Evolutionary conservation across 495 filamentous ascomycete species (phyloP), one percentile per base, ranked within the genome.

Genomic region (Xylaria acuta): DNA sequence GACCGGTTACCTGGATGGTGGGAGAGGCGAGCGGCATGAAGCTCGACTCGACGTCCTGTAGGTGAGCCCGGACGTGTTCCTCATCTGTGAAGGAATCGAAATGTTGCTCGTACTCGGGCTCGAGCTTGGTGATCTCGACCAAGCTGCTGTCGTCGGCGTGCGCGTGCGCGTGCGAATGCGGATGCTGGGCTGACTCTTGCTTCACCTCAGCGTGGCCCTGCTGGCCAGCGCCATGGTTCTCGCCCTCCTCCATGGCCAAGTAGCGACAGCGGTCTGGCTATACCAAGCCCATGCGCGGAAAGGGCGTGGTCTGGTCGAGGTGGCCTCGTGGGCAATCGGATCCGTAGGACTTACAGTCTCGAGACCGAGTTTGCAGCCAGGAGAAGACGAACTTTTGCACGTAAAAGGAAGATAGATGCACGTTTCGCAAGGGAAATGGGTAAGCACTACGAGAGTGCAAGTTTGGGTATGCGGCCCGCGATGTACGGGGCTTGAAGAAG

Each of bases 1-100:
- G 77, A 41, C 75, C 81, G 54, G 75, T 78, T 27, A 81, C 75
- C 16, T 79, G 79, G 45, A 84, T 81, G 2, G 63, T 72, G 36
- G 84, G 87, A 54, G 88, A 88, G 59, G 84, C 74, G 58, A 87
- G 86, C 34, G 86, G 86, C 49, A 94, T 65, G 74, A 97, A 97
- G 76, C 93, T 97, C 9, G 94, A 97, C 78, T 97, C 94, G 71
- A 96, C 88, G 77, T 97, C 94, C 83, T 93, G 91, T 70, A 97
- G 78, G 78, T 92, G 91, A 68, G 82, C 81, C 40, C 81, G 80
- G 18, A 85, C 81, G 43, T 80, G 80, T n/a, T 81, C 79, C 53
- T 78, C 77, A 59, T 86, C 85, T 67, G 83, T 82, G 43, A 85
- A 71, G 3, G 85, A 83, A 58, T 86, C 84, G 59, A 79, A 75